Base-by-base conservation (phyloP, 2,329 filamentous ascomycete species). In the Macrophomina phaseolina region DNA sequence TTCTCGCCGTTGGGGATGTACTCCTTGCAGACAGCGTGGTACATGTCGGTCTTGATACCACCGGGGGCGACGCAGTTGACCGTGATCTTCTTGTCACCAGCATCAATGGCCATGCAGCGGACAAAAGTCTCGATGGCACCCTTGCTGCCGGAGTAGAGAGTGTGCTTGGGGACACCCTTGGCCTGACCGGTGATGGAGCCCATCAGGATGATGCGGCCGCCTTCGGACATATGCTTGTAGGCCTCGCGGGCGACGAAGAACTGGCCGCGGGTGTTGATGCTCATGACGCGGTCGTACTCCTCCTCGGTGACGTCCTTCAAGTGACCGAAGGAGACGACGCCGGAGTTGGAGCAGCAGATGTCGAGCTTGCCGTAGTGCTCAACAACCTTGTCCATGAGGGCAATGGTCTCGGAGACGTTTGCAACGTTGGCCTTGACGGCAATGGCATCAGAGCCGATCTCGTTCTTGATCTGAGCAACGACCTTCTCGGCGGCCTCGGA, bases 311-410 rank as follows among this genome's bases (percentile, higher is more conserved):
- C 83, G 68, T 85, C 83, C 76, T 84, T 83, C 71, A 85, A 76
- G 76, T 85, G 83, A 67, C 83, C 83, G 74, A 85, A 85, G 52
- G 80, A 81, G 42, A 85, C 83, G 65, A 85, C 84, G 70, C 84
- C 89, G 53, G 86, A 87, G 83, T 91, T 91, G 75, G 87, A 90
- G 83, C 86, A 87, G 73, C 89, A 89, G 71, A 91, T 89, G 80
- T 91, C 83, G 74, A 91, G 83, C 77, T 87, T 84, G 77, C 66
- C 89, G 74, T 88, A 92, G 77, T 86, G 82, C 71, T 81, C 80
- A 69, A 88, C 82, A 64, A 88, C 88, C 74, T 89, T 78, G 67
- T 86, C 83, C 81, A 92, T 90, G 71, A 92, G 81, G 68, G 79
- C 78, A 65, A 85, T 82, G 70, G 89, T 91, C 78, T 91, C 82